These are phyloP conservation scores for Cyclospora cayetanensis DNA, from an alignment of 169 alveolate genomes.

Conservation along the genomic window DNA sequence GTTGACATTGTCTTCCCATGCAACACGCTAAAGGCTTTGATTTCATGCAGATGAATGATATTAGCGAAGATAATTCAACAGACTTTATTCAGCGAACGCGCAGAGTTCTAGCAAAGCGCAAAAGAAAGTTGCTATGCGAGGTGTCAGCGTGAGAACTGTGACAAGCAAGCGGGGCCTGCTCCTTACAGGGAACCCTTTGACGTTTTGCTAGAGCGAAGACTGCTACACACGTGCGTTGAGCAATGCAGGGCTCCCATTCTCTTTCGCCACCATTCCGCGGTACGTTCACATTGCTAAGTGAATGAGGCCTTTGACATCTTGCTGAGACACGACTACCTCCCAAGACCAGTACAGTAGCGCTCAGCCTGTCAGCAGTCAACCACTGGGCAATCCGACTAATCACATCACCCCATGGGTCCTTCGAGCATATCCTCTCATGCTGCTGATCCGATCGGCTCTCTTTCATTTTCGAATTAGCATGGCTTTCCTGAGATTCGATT, in stretches of 20 bases:
- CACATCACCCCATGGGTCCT: conserved; percentile 40
- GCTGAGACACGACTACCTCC: conserved; percentile 15
- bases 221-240: conserved; percentile 42
- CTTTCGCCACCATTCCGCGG: not conserved
- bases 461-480: not conserved
- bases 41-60: too few relatives aligned
- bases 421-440: not conserved
- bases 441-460: not conserved
- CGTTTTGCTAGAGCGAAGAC: not conserved
- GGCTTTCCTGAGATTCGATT: not conserved
- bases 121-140: too few relatives aligned
- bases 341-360: conserved; percentile 45
- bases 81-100: too few relatives aligned
- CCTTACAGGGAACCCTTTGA: not conserved
- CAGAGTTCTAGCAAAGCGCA: too few relatives aligned
- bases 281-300: not conserved
- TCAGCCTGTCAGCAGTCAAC: conserved; percentile 1
- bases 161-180: too few relatives aligned
- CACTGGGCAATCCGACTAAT: conserved; percentile 9
- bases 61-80: too few relatives aligned
- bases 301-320: not conserved
- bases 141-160: too few relatives aligned
- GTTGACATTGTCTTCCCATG: too few relatives aligned
- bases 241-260: conserved; percentile 44
- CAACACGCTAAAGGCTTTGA: too few relatives aligned